These are phyloP conservation scores for Shiraia sp. DNA, from an alignment of 2,329 filamentous ascomycete genomes.

Conservation along the genomic window DNA sequence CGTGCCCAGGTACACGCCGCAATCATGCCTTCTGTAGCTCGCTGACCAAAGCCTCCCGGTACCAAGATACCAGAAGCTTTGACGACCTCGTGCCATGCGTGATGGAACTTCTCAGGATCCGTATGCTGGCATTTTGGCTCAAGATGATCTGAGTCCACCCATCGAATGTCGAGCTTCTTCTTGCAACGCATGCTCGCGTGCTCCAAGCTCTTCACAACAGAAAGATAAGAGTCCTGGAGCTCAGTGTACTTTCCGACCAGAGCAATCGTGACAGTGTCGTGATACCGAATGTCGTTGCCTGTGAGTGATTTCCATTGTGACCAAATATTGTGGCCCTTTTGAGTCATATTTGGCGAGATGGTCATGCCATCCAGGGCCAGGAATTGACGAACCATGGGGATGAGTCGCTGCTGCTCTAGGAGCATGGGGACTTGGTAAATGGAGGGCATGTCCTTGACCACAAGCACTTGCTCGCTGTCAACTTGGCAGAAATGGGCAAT, in stretches of 20 bases:
- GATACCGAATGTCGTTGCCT: conserved; percentile 65
- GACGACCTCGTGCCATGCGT: conserved; percentile 80
- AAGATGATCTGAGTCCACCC: conserved; percentile 83
- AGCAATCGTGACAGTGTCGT: conserved; percentile 75
- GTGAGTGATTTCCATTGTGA: conserved; percentile 75
- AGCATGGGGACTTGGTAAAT: conserved; percentile 97
- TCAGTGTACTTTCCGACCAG: conserved; percentile 91
- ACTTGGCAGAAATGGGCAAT: conserved; percentile 90
- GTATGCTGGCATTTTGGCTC: conserved; percentile 66
- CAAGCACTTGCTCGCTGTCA: conserved; percentile 80
- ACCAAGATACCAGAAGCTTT: conserved; percentile 70
- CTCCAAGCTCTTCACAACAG: conserved; percentile 83
- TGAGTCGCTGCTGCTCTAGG: conserved; percentile 77
- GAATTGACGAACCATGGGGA: conserved; percentile 66
- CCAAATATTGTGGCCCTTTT: conserved; percentile 74
- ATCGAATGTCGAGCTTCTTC: conserved; percentile 77
- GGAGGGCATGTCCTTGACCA: conserved; percentile 83
- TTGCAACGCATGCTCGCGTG: conserved; percentile 87
- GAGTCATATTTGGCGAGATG: conserved; percentile 58
- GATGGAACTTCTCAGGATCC: conserved; percentile 76
- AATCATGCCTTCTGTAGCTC: conserved; percentile 91
- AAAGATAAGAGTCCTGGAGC: conserved; percentile 84
- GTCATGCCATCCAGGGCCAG: conserved; percentile 65
- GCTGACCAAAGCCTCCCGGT: conserved; percentile 77
- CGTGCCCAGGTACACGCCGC: conserved; percentile 84